Conservation (phyloP, 352 stramenopile species). For the Globisporangium echinulatum region DNA sequence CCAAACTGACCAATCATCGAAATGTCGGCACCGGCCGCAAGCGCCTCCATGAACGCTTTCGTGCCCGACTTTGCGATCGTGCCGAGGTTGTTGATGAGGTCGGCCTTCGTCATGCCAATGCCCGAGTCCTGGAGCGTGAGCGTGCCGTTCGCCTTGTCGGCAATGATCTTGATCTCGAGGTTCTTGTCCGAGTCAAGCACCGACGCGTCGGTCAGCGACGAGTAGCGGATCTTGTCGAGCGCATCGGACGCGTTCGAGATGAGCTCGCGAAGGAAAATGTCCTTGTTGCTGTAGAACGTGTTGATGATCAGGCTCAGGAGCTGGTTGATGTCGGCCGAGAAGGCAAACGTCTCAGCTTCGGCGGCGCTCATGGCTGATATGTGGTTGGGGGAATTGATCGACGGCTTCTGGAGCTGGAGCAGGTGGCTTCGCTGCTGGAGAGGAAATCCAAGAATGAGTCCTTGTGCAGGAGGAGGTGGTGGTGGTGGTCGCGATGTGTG, state of each 20-base stretch:
- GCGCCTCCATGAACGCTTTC: conserved; percentile 99
- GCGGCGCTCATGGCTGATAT: conserved; percentile 63
- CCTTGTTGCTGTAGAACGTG: conserved; percentile 99
- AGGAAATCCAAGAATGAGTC: conserved; percentile 65
- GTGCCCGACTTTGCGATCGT: conserved; percentile 99
- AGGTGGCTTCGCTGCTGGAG: conserved; percentile 17
- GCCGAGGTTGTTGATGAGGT: conserved; percentile 99
- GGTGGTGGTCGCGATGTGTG: not conserved
- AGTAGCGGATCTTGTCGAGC: conserved; percentile 97
- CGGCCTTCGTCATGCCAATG: conserved; percentile 99
- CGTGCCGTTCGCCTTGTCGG: conserved; percentile 99
- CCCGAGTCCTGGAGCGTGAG: conserved; percentile 98
- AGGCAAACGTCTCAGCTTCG: conserved; percentile 98
- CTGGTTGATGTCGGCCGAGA: conserved; percentile 99
- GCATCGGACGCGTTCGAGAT: conserved; percentile 97
- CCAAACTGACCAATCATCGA: conserved; percentile 99
- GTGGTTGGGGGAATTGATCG: not conserved
- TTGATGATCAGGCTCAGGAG: conserved; percentile 98
- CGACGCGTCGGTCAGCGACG: conserved; percentile 93
- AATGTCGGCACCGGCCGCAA: conserved; percentile 97
- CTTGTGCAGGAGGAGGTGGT: not conserved
- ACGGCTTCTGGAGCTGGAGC: conserved; percentile 15
- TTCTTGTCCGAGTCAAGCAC: conserved; percentile 97
- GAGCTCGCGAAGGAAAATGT: conserved; percentile 97
- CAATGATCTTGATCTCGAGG: conserved; percentile 98